Base-by-base conservation (phyloP, 352 stramenopile genomes). In the Phytophthora ohioensis region DNA sequence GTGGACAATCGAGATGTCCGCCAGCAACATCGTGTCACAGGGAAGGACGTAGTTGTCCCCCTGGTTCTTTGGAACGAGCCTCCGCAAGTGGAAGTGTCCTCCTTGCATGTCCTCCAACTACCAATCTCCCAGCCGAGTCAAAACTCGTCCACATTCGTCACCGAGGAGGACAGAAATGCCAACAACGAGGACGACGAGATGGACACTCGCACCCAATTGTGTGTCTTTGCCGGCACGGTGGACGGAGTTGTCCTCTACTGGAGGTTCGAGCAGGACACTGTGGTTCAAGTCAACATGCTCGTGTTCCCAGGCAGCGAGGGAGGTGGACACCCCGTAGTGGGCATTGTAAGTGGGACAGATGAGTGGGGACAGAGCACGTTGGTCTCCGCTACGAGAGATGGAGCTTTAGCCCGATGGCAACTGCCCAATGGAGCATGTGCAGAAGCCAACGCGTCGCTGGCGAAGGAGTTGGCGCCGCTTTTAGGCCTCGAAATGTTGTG, bases 321-420 rank as follows among this genome's bases (percentile, higher is more conserved):
- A 39, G 42, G 53, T 17, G 65, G 62, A 30, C 27, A 79, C 5
- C 71, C 84, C 0, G 67, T 94, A 1, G 84, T 91, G 41, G 78
- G 84, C 0, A 79, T 94, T 30, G 70, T 87, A 5, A 94, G 76
- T 31, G 86, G 85, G 1, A 88, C 80, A n/a, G 84, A 94, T 54
- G 85, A 93, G 60, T 94, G 82, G 82, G 87, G 86, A 2, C 85
- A 94, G 46, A 88, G 78, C 64, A 91, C 82, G n/a, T 66, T 93
- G 31, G 61, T 94, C 1, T 85, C 87, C 0, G 73, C 91, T 15
- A 85, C 82, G 1, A 73, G 67, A 13, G 82, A 84, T 43, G 87
- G 87, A 7, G 78, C 74, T 3, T 43, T 93, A 5, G 82, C 85
- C 6, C 69, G 80, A 9, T 94, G 87, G 87, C 80, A 90, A 30